Percentiles rank a stretch among this genome's conserved stretches.
These are phyloP conservation scores for Nannochloropsis gaditana DNA, from an alignment of 108 stramenopile species.

Conservation along the genomic window DNA sequence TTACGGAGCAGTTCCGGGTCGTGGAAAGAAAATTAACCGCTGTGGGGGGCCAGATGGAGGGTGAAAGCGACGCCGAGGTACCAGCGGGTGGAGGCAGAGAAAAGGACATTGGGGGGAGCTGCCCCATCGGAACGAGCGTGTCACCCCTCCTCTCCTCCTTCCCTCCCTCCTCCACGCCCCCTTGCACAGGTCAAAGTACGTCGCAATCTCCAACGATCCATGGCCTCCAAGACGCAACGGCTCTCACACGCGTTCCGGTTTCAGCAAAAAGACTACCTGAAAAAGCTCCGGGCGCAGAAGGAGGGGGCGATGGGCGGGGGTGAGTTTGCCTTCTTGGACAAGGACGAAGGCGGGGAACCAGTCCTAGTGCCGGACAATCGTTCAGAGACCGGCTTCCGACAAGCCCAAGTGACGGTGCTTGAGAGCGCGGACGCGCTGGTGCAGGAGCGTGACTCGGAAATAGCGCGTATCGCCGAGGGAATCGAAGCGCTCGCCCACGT, in stretches of 20 bases:
- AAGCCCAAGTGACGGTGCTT: conserved; percentile 28
- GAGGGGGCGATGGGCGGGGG: conserved; percentile 23
- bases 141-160: not conserved
- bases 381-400: conserved; percentile 56
- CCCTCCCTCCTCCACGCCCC: not conserved
- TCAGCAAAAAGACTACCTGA: conserved; percentile 86
- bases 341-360: conserved; percentile 48
- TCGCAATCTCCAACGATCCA: conserved; percentile 60
- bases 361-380: conserved; percentile 71
- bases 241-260: conserved; percentile 78
- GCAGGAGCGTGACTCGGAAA: conserved; percentile 52
- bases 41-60: conserved; percentile 37
- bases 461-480: conserved; percentile 72
- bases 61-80: conserved; percentile 23
- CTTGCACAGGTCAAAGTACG: conserved; percentile 32
- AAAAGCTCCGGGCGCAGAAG: conserved; percentile 82
- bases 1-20: conserved; percentile 67
- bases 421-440: conserved; percentile 29
- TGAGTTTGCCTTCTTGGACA: conserved; percentile 4
- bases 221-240: conserved; percentile 88
- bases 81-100: conserved; percentile 34
- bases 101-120: too few relatives aligned
- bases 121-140: not conserved
- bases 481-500: conserved; percentile 89
- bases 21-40: conserved; percentile 61